These are phyloP conservation scores for Wickerhamia fluorescens DNA, from an alignment of 805 yeast genomes.

Conservation along the genomic window DNA sequence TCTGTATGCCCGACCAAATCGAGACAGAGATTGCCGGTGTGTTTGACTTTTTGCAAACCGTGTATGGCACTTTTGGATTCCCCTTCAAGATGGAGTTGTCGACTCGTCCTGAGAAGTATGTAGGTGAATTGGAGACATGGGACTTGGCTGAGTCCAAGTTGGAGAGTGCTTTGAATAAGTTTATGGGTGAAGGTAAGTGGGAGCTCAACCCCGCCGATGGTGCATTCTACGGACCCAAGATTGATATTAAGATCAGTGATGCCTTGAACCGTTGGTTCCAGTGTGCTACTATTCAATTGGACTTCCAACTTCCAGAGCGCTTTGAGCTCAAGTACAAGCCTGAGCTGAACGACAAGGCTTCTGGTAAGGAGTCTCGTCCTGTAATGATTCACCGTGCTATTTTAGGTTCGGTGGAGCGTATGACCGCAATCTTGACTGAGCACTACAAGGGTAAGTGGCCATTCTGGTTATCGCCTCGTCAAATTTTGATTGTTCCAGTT, in stretches of 20 bases:
- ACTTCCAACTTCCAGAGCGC: conserved; percentile 95
- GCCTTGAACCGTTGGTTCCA: conserved; percentile 96
- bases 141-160: conserved; percentile 81
- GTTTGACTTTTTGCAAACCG: conserved; percentile 76
- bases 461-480: conserved; percentile 99
- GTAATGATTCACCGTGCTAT: conserved; percentile 99
- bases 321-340: conserved; percentile 85
- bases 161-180: conserved; percentile 72
- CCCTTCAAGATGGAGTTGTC: conserved; percentile 95
- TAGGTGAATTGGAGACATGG: conserved; percentile 95
- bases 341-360: conserved; percentile 45
- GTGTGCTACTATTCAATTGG: conserved; percentile 98
- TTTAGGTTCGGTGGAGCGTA: conserved; percentile 96
- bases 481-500: conserved; percentile 91
- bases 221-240: conserved; percentile 93
- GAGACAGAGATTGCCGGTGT: conserved; percentile 76
- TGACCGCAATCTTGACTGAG: conserved; percentile 97
- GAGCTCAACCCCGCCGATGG: conserved; percentile 96
- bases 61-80: conserved; percentile 90
- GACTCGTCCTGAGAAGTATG: conserved; percentile 94
- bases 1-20: conserved; percentile 90
- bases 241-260: conserved; percentile 92
- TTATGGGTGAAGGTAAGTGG: conserved; percentile 79
- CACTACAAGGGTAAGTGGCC: conserved; percentile 99
- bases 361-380: conserved; percentile 72